Conservation (phyloP, 192 early-diverging fungal species). For the Piromyces finnis region DNA sequence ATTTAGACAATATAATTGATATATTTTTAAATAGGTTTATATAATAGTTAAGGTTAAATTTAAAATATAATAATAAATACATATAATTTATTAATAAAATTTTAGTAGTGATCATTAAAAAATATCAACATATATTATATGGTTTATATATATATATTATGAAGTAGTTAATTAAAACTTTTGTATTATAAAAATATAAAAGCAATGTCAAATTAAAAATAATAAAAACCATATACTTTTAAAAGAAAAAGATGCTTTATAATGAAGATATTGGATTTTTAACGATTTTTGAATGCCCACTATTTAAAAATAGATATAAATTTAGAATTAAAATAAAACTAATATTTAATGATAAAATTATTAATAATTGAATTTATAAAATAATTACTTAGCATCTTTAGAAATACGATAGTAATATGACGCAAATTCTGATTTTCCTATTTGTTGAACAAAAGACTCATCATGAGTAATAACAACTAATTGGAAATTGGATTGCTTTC, state of each 20-base stretch:
- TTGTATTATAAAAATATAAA: too few relatives aligned
- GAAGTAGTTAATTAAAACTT: too few relatives aligned
- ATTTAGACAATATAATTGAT: too few relatives aligned
- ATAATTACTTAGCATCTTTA: constrained; percentile 41
- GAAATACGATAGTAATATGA: constrained; percentile 79
- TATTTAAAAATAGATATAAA: neutral
- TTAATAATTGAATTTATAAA: neutral
- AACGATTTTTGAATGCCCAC: neutral
- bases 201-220: too few relatives aligned
- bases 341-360: neutral
- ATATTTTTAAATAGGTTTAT: too few relatives aligned
- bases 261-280: neutral
- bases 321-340: neutral
- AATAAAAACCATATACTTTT: too few relatives aligned
- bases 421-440: constrained; percentile 60
- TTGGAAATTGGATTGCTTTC: constrained; percentile 81
- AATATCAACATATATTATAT: too few relatives aligned
- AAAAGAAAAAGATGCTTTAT: neutral
- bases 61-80: too few relatives aligned
- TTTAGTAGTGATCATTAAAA: too few relatives aligned
- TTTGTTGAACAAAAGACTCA: constrained; percentile 74
- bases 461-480: constrained; percentile 96
- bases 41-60: too few relatives aligned
- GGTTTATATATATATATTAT: too few relatives aligned
- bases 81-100: too few relatives aligned